A percentile compares a stretch with the other conserved stretches of the same genome.
These are phyloP conservation scores for Globisporangium recalcitrans DNA, from an alignment of 352 stramenopile species.

Conservation along the genomic window DNA sequence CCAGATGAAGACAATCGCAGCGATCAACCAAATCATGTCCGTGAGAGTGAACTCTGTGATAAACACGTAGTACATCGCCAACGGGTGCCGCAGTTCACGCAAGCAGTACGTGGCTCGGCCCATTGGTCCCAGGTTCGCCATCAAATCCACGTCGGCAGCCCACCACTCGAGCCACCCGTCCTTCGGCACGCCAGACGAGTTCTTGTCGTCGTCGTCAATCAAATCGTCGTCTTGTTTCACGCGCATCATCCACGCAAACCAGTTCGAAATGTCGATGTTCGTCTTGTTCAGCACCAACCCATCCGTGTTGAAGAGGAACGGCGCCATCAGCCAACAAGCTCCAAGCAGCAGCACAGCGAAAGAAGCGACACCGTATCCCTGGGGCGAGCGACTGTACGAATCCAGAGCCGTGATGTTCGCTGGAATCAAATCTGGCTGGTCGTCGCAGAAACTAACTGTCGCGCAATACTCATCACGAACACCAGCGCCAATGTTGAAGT, in stretches of 20 bases:
- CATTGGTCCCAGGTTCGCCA: slow-evolving; percentile 60
- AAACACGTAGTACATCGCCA: slow-evolving; percentile 84
- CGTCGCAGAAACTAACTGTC: slow-evolving; percentile 35
- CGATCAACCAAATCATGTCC: slow-evolving; percentile 42
- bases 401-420: slow-evolving; percentile 66
- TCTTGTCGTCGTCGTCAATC: slow-evolving; percentile 29
- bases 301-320: slow-evolving; percentile 88
- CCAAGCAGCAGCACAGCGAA: slow-evolving; percentile 81
- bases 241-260: slow-evolving; percentile 85
- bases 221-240: slow-evolving; percentile 39
- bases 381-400: slow-evolving; percentile 46
- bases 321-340: slow-evolving; percentile 76
- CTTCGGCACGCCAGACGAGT: slow-evolving; percentile 38
- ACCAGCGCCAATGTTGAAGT: slow-evolving; percentile 62
- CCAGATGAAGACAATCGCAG: slow-evolving; percentile 44
- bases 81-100: slow-evolving; percentile 67
- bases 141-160: slow-evolving; percentile 63
- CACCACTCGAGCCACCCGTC: slow-evolving; percentile 78
- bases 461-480: slow-evolving; percentile 43
- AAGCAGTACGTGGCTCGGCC: slow-evolving; percentile 70
- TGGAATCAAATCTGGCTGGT: slow-evolving; percentile 42
- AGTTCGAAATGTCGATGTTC: slow-evolving; percentile 74
- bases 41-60: slow-evolving; percentile 54
- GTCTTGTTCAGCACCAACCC: slow-evolving; percentile 81
- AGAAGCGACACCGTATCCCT: slow-evolving; percentile 76